These are phyloP conservation scores for Trichoderma cornu-damae DNA, from an alignment of 2,329 filamentous ascomycete species.

Conservation along the genomic window DNA sequence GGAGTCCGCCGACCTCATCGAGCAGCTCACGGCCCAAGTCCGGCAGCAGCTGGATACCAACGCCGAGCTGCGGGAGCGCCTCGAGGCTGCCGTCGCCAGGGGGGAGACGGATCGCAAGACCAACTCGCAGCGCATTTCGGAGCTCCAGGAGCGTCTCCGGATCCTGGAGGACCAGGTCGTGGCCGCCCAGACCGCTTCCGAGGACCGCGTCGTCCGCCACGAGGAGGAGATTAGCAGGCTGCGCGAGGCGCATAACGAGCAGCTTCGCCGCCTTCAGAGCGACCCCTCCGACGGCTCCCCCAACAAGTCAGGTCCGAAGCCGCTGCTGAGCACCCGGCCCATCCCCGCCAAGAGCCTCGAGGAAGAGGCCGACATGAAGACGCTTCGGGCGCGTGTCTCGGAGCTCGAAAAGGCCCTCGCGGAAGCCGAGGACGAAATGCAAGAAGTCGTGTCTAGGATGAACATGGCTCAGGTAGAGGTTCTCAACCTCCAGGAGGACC, in stretches of 20 bases:
- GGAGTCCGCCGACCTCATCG: constrained; percentile 69
- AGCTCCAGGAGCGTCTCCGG: constrained; percentile 75
- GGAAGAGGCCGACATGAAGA: constrained; percentile 68
- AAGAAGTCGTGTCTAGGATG: constrained; percentile 74
- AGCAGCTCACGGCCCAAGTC: constrained; percentile 73
- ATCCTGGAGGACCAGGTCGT: constrained; percentile 79
- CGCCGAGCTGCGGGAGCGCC: constrained; percentile 65
- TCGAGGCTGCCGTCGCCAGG: constrained; percentile 72
- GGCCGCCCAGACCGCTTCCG: constrained; percentile 75
- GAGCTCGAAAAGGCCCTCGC: constrained; percentile 73
- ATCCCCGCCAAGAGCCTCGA: constrained; percentile 62
- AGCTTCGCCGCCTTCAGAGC: constrained; percentile 71
- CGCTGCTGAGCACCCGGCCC: constrained; percentile 33
- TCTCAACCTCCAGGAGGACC: constrained; percentile 68
- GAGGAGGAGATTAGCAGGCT: constrained; percentile 78
- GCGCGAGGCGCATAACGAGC: constrained; percentile 69
- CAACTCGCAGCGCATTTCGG: constrained; percentile 76
- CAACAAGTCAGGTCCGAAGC: constrained; percentile 27
- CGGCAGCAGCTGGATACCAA: constrained; percentile 77
- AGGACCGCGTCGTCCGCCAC: constrained; percentile 75
- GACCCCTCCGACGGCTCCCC: constrained; percentile 34
- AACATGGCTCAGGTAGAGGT: constrained; percentile 79
- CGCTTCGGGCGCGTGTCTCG: constrained; percentile 70
- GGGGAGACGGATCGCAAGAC: constrained; percentile 78
- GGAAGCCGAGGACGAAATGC: constrained; percentile 66